Percentiles rank a stretch among this genome's conserved stretches.
Evolutionary conservation across 768 basidiomycete species (phyloP).

Genomic region (Suillus variegatus): DNA sequence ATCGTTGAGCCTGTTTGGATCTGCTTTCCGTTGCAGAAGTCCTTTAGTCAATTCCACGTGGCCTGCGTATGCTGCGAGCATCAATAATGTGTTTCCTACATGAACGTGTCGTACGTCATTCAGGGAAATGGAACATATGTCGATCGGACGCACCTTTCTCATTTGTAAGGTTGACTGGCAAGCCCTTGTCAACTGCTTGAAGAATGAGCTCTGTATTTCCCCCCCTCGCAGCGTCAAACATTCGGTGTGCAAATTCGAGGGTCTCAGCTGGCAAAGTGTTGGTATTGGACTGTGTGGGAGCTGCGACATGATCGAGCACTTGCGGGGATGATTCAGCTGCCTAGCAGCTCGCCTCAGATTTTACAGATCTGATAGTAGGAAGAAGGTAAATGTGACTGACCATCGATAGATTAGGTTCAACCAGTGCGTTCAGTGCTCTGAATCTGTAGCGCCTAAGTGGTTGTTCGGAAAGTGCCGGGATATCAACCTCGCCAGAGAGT

Average conservation of each 20-base stretch:
- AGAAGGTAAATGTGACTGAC: background rate
- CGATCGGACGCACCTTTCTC: slow-evolving; percentile 50
- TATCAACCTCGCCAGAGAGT: too few relatives aligned
- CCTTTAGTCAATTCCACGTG: slow-evolving; percentile 53
- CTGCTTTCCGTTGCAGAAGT: slow-evolving; percentile 58
- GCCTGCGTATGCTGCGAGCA: slow-evolving; percentile 77
- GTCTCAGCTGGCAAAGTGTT: slow-evolving; percentile 36
- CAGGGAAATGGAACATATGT: background rate
- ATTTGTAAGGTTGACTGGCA: slow-evolving; percentile 75
- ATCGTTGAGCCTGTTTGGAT: slow-evolving; percentile 72
- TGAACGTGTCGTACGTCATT: slow-evolving; percentile 4
- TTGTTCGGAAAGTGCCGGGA: too few relatives aligned
- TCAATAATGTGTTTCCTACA: slow-evolving; percentile 74
- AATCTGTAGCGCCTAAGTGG: too few relatives aligned
- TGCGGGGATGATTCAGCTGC: background rate
- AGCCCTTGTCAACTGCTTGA: slow-evolving; percentile 64
- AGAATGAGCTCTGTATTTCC: slow-evolving; percentile 56
- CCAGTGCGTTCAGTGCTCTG: background rate
- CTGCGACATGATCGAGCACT: background rate
- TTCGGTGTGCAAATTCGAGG: slow-evolving; percentile 58
- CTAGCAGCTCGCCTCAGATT: background rate
- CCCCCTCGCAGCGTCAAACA: slow-evolving; percentile 73
- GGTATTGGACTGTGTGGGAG: slow-evolving; percentile 1
- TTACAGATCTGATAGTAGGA: background rate
- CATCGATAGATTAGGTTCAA: background rate